A percentile compares a stretch with the other conserved stretches of the same genome.
Conservation (phyloP, 768 basidiomycete genomes). For the Suillus fuscotomentosus region DNA sequence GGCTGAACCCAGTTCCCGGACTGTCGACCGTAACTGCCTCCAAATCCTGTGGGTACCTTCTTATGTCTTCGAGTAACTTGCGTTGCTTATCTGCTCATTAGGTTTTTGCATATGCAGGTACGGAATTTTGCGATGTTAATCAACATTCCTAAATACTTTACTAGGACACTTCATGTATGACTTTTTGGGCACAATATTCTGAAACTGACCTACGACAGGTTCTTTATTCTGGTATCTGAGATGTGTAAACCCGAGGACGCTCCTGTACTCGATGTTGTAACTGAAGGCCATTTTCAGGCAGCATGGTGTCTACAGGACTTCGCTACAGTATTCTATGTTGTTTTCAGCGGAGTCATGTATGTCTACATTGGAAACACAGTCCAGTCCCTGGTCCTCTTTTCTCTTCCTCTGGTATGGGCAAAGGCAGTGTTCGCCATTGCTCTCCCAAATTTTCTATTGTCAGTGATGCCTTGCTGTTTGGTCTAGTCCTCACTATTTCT, state of each 20-base stretch:
- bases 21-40: slow-evolving; percentile 38
- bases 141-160: neutral
- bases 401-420: slow-evolving; percentile 47
- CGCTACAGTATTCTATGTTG: slow-evolving; percentile 46
- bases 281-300: slow-evolving; percentile 30
- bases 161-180: slow-evolving; percentile 19
- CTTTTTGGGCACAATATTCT: neutral
- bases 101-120: slow-evolving; percentile 53
- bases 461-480: slow-evolving; percentile 9
- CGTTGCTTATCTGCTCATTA: slow-evolving; percentile 11
- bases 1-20: slow-evolving; percentile 41
- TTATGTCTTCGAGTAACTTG: neutral
- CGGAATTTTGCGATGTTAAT: slow-evolving; percentile 10
- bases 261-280: neutral
- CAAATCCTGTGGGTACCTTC: slow-evolving; percentile 39
- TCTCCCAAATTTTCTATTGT: slow-evolving; percentile 52
- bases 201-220: slow-evolving; percentile 32
- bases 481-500: neutral
- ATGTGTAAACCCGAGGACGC: slow-evolving; percentile 48
- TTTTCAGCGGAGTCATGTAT: slow-evolving; percentile 48
- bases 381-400: slow-evolving; percentile 45
- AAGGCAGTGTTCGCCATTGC: slow-evolving; percentile 50
- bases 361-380: slow-evolving; percentile 47
- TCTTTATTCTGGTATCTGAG: slow-evolving; percentile 57
- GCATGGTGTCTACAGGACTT: slow-evolving; percentile 57